Evolutionary conservation across 305 asterid genomes (phyloP).

Genomic region (Rubia balearica): DNA sequence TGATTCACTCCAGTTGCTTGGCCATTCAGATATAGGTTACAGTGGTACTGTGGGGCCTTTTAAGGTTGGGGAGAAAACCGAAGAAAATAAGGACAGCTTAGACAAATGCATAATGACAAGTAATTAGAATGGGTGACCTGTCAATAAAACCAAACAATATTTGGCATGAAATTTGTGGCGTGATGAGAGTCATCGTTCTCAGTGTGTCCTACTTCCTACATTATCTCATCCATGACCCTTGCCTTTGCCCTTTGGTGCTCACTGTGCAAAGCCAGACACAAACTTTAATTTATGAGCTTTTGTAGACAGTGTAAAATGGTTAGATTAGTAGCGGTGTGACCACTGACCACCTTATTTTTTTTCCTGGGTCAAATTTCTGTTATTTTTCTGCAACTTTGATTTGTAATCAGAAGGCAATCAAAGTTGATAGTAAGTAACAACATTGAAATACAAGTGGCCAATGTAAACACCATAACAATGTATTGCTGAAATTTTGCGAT

Average conservation of each 20-base stretch:
- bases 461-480: no score
- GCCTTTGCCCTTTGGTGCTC: background rate
- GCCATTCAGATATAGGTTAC: background rate
- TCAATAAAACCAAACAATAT: conserved; percentile 8
- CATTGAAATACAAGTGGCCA: background rate
- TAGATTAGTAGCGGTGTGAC: background rate
- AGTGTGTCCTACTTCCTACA: conserved; percentile 10
- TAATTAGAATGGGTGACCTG: conserved; percentile 17
- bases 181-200: conserved; percentile 15
- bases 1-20: conserved; percentile 4
- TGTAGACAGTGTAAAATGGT: background rate
- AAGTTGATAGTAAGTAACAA: background rate
- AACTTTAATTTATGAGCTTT: background rate
- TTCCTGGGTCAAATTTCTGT: background rate
- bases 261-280: background rate
- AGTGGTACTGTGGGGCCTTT: background rate
- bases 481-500: no score
- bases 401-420: background rate
- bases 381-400: conserved; percentile 2
- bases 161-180: conserved; percentile 15
- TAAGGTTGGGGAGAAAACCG: background rate
- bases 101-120: conserved; percentile 17
- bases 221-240: background rate
- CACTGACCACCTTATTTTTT: background rate
- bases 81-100: conserved; percentile 6